These are phyloP conservation scores for Neurospora sp. DNA, from an alignment of 495 filamentous ascomycete genomes.

Conservation along the genomic window DNA sequence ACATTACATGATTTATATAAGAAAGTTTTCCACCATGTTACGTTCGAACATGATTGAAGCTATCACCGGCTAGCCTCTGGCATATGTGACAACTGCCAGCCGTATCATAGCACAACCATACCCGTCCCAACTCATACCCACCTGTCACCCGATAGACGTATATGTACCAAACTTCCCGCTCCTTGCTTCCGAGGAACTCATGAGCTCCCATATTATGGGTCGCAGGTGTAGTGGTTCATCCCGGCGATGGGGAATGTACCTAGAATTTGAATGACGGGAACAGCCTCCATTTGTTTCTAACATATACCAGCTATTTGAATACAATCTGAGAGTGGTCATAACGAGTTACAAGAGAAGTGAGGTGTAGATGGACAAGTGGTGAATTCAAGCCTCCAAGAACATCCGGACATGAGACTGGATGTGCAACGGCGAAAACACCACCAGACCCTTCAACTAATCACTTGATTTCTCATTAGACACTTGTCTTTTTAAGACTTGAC, in stretches of 20 bases:
- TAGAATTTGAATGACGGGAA: not conserved
- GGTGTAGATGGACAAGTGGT: not conserved
- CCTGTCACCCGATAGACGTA: no score
- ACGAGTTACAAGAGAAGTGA: not conserved
- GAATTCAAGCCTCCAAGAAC: not conserved
- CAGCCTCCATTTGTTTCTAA: not conserved
- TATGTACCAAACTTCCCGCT: no score
- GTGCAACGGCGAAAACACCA: not conserved
- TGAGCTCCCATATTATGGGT: no score
- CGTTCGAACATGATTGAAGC: no score
- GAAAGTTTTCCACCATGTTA: no score
- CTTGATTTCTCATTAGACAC: not conserved
- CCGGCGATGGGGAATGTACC: not conserved
- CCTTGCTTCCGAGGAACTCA: no score
- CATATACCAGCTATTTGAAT: not conserved
- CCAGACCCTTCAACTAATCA: not conserved
- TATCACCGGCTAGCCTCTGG: no score
- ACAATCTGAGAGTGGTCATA: not conserved
- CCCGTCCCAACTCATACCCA: no score
- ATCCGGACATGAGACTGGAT: not conserved
- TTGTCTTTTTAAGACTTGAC: not conserved
- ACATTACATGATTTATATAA: no score
- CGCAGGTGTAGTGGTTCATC: no score
- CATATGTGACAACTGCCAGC: no score
- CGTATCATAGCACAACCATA: no score